Evolutionary conservation across 1,139 yeast species (phyloP), one percentile per base, ranked within the genome.

Genomic region (Lodderomyces jiufengensis): DNA sequence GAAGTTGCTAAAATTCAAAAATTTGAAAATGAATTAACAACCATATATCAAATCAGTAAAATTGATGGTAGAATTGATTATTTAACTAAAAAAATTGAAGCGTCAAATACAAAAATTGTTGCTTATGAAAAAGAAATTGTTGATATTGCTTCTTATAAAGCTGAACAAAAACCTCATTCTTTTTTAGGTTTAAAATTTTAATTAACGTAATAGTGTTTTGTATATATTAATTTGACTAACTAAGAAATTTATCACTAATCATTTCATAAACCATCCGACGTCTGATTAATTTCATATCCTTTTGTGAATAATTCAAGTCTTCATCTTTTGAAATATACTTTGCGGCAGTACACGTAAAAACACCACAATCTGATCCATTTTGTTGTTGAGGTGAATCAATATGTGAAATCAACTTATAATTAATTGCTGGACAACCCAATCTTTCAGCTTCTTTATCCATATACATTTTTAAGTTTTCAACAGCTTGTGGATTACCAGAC

Each of bases 341-440:
- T 1, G 87, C 86, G 41, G 84, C 83, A 38, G 87, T 76, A 57
- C 97, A 84, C 7, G 95, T 77, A 52, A 90, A 92, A 1, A 92
- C 95, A 1, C 99, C 99, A 62, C 99, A 94, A 56, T 94, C 99
- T 47, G 59, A 85, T 0, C 97, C 97, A 54, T 94, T 94, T 23
- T 72, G 66, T 56, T 94, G 99, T 48, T 82, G 87, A 0, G 98
- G 98, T 25, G 90, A 76, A 18, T 69, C 63, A 25, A 66, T 58
- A 37, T 52, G 62, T 2, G 63, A 64, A 27, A 50, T 46, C 29
- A 60, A 55, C 40, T 54, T 50, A 45, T 72, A 68, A 18, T 55
- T 41, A 28, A 59, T 59, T 36, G 66, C 63, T 25, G 65, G 62
- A 9, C 48, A 43, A 1, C 71, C 67, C 32, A 56, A 52, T 48